These are phyloP conservation scores for Castanopsis chinensis DNA, from an alignment of 306 rosid genomes.

Conservation along the genomic window DNA sequence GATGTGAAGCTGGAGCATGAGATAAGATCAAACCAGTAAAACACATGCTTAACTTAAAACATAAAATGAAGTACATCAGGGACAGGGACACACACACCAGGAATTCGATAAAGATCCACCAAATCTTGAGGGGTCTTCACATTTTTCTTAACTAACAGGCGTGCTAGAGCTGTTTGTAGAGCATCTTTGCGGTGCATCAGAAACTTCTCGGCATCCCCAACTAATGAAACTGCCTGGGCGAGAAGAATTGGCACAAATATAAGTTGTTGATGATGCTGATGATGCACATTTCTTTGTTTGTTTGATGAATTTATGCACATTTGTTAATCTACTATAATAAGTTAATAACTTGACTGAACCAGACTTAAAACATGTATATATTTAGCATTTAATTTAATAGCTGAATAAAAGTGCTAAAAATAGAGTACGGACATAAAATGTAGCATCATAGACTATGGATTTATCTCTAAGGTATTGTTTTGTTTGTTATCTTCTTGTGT, in stretches of 20 bases:
- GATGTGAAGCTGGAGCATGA: background rate
- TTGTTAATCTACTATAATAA: background rate
- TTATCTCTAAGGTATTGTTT: too few relatives aligned
- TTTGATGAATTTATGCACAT: background rate
- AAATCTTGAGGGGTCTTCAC: conserved; percentile 58
- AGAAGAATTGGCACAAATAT: background rate
- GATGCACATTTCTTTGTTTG: background rate
- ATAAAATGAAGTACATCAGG: background rate
- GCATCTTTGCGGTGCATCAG: conserved; percentile 54
- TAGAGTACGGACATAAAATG: too few relatives aligned
- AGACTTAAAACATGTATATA: too few relatives aligned
- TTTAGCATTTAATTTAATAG: too few relatives aligned
- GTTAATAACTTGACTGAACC: too few relatives aligned
- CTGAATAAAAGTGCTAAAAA: too few relatives aligned
- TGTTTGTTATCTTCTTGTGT: too few relatives aligned
- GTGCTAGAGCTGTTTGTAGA: conserved; percentile 48
- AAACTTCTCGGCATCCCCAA: conserved; percentile 81
- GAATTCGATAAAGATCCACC: conserved; percentile 45
- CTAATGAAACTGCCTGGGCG: conserved; percentile 49
- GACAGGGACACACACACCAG: conserved; percentile 44
- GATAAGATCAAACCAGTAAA: background rate
- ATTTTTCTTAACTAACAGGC: conserved; percentile 49
- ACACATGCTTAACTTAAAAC: background rate
- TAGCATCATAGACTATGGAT: too few relatives aligned
- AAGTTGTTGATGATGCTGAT: background rate